phyloP scores from a whole-genome alignment of 352 stramenopile species.

The Phytophthora hibernalis region DNA sequence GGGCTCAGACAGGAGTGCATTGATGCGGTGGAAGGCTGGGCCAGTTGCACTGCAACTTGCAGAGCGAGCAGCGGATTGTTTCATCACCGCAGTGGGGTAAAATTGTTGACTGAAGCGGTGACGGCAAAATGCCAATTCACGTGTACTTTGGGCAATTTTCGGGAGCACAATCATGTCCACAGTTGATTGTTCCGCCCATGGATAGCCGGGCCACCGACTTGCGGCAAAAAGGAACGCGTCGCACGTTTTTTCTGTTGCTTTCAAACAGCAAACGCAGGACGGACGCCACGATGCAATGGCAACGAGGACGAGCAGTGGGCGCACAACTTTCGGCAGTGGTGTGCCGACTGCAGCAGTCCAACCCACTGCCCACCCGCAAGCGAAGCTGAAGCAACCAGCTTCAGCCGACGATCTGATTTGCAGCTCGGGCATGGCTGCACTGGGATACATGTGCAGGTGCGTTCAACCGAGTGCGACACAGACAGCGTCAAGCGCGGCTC shows the following conservation, averaged over 20 bases:
- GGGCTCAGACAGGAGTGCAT: not conserved
- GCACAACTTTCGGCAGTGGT: no score
- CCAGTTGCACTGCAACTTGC: no score
- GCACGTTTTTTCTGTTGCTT: no score
- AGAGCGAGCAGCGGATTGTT: no score
- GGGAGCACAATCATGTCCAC: constrained; percentile 1
- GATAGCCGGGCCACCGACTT: not conserved
- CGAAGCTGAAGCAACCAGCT: not conserved
- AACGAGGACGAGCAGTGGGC: not conserved
- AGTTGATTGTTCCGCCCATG: not conserved
- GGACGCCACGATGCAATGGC: not conserved
- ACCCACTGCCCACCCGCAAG: not conserved
- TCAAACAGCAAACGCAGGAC: constrained; percentile 4
- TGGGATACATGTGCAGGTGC: constrained; percentile 9
- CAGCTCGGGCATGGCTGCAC: not conserved
- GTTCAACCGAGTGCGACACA: constrained; percentile 1
- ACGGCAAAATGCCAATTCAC: not conserved
- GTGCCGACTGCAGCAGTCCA: no score
- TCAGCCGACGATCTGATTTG: not conserved
- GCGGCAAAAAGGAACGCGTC: not conserved
- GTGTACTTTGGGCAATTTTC: not conserved
- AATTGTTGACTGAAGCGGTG: no score
- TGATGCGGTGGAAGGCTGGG: no score
- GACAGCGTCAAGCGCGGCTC: not conserved
- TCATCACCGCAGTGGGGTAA: no score